Evolutionary conservation across 2,329 filamentous ascomycete genomes (phyloP).

Genomic region (Thelonectria discophora): DNA sequence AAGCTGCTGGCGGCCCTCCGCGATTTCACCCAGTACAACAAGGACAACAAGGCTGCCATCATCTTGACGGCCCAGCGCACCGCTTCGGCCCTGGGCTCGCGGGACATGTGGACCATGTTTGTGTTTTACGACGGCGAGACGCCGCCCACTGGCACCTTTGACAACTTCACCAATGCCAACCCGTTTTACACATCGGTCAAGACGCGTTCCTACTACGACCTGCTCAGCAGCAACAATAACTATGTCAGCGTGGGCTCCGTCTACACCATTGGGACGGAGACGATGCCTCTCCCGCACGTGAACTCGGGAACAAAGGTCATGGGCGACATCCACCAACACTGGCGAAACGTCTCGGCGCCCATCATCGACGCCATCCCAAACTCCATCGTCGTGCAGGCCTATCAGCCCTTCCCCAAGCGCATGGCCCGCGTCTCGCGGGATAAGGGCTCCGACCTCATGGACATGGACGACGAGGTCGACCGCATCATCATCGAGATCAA

Average conservation of each 20-base stretch:
- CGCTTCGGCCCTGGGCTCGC: slow-evolving; percentile 43
- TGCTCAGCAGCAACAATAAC: slow-evolving; percentile 42
- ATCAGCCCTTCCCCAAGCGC: slow-evolving; percentile 51
- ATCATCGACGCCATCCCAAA: slow-evolving; percentile 14
- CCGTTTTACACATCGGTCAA: slow-evolving; percentile 57
- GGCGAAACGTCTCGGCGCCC: slow-evolving; percentile 35
- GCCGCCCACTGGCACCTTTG: slow-evolving; percentile 62
- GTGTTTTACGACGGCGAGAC: slow-evolving; percentile 68
- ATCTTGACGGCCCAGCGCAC: slow-evolving; percentile 62
- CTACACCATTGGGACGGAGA: slow-evolving; percentile 52
- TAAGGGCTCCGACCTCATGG: slow-evolving; percentile 51
- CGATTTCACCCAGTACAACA: slow-evolving; percentile 66
- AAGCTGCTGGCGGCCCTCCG: slow-evolving; percentile 57
- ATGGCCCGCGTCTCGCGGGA: slow-evolving; percentile 45
- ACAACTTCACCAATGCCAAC: slow-evolving; percentile 54
- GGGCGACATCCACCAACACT: slow-evolving; percentile 41
- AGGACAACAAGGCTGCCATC: slow-evolving; percentile 67
- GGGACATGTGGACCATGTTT: slow-evolving; percentile 67
- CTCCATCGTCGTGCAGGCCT: slow-evolving; percentile 46
- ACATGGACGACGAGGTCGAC: slow-evolving; percentile 50
- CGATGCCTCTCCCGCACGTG: slow-evolving; percentile 45
- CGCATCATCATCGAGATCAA: slow-evolving; percentile 55
- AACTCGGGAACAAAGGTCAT: slow-evolving; percentile 43
- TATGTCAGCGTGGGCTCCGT: slow-evolving; percentile 34
- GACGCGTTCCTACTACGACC: slow-evolving; percentile 58